phyloP scores from a whole-genome alignment of 1,284 basidiomycete species.

The Ustilago curta region DNA sequence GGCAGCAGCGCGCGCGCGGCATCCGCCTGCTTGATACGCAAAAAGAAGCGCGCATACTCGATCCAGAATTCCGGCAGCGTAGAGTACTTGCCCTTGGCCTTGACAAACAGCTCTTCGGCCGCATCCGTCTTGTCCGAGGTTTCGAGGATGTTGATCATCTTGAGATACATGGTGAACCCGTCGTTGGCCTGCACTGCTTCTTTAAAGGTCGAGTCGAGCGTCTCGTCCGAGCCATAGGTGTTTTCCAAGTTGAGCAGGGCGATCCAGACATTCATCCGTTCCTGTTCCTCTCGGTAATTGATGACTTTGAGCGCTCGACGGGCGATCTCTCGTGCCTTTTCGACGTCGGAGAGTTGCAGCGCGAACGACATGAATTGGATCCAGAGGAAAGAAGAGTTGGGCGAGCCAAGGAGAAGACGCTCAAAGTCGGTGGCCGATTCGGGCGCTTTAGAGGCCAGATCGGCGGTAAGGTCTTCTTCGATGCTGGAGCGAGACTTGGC shows the following conservation, averaged over 20 bases:
- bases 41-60: conserved; percentile 80
- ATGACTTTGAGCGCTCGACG: conserved; percentile 87
- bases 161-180: conserved; percentile 86
- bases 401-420: conserved; percentile 90
- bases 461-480: conserved; percentile 64
- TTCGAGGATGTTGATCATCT: conserved; percentile 85
- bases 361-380: conserved; percentile 99
- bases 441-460: conserved; percentile 72
- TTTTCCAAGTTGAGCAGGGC: conserved; percentile 96
- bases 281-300: conserved; percentile 94
- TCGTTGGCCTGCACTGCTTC: conserved; percentile 92
- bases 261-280: conserved; percentile 98
- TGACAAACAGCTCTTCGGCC: conserved; percentile 58
- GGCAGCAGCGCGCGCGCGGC: conserved; percentile 88
- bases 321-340: conserved; percentile 89
- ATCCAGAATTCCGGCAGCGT: conserved; percentile 92
- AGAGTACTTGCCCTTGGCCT: conserved; percentile 85
- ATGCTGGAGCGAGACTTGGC: conserved; percentile 28
- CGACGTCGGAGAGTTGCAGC: conserved; percentile 91
- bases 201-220: conserved; percentile 83
- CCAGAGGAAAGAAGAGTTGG: conserved; percentile 98
- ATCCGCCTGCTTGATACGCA: conserved; percentile 80
- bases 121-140: conserved; percentile 77
- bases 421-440: conserved; percentile 95
- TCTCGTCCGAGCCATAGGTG: conserved; percentile 81